Evolutionary conservation across 805 yeast genomes (phyloP), one percentile per base, ranked within the genome.

Genomic region (Blastobotrys chiropterorum): DNA sequence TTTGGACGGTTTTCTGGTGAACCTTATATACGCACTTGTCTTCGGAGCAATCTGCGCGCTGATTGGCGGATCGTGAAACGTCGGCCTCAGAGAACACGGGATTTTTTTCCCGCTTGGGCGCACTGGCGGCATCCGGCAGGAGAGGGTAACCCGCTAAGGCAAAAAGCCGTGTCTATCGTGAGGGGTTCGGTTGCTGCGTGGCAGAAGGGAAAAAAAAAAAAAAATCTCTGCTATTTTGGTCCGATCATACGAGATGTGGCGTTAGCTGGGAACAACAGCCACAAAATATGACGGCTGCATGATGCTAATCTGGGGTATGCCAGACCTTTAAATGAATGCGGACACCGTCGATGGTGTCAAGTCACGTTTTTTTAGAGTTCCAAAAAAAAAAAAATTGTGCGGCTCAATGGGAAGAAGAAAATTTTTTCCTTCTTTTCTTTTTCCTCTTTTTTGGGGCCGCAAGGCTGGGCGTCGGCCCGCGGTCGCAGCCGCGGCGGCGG

Each of bases 301-400:
- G 34, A 26, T 5, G 34, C 11, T 26, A 26, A 26, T 26, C 34
- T 11, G 34, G 34, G 34, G 34, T 26, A 26, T 5, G 34, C 8
- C 34, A 6, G 8, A 11, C 34, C 34, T 26, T 26, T 26, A 26
- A 26, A 26, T 26, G 34, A 26, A 26, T 26, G 5, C 34, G 11
- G 8, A 6, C 34, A 26, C 11, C 34, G 11, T 26, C 34, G 34
- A 26, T 26, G 34, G 34, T 26, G 34, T 43, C 46, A 43, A 19
- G 46, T 22, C 46, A 43, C 46, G 34, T 43, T 43, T 43, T 43
- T 17, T 43, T 43, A 31, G 11, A 11, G n/a, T n/a, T n/a, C n/a
- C n/a, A n/a, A 31, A 11, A 31, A 11, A 31, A 11, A 31, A 31
- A 31, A 31, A 14, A 31, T 11, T 31, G 14, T 11, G 14, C 38